Evolutionary conservation across 306 rosid genomes (phyloP), one percentile per base, ranked within the genome.

Genomic region (Argentina anserina): DNA sequence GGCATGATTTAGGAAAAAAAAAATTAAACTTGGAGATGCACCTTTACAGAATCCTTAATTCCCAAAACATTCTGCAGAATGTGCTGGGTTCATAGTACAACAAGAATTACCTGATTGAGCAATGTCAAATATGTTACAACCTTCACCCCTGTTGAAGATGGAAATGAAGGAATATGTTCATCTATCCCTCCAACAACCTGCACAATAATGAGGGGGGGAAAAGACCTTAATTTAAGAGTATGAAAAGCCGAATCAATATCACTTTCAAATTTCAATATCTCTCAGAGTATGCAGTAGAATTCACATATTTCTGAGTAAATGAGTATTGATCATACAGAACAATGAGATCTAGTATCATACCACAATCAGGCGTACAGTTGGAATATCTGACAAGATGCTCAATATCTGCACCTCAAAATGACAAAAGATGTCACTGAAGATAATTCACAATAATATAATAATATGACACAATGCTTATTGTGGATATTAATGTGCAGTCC

Each of bases 161-260:
- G 97, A 76, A 89, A 90, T 3, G 90, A 84, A 6, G 97, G 97
- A 28, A 87, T 86, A 78, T 88, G 97, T 76, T 90, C 93, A 79
- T 95, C 99, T 55, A 83, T 41, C 46, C 93, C 97, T 71, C 97
- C 99, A 79, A 95, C 96, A 70, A 90, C 97, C 99, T 91, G 78
- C 21, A 74, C 25, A 62, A 34, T 34, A 79, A 60, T 25, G 36
- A 73, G 69, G 37, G 67, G 68, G 83, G 72, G 45, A 49, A 34
- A 75, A 55, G 21, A 50, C 69, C 40, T 76, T 20, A 70, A 15
- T 23, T 23, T 37, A 53, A 4, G 42, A 29, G 74, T 23, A 58
- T 39, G 65, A 37, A 62, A 66, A 34, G 49, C 58, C 40, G 63
- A 50, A 10, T 68, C 60, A 36, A 60, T 33, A 70, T 14, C 31